Base-by-base conservation (phyloP, 768 basidiomycete genomes). In the Phaffia australis region DNA sequence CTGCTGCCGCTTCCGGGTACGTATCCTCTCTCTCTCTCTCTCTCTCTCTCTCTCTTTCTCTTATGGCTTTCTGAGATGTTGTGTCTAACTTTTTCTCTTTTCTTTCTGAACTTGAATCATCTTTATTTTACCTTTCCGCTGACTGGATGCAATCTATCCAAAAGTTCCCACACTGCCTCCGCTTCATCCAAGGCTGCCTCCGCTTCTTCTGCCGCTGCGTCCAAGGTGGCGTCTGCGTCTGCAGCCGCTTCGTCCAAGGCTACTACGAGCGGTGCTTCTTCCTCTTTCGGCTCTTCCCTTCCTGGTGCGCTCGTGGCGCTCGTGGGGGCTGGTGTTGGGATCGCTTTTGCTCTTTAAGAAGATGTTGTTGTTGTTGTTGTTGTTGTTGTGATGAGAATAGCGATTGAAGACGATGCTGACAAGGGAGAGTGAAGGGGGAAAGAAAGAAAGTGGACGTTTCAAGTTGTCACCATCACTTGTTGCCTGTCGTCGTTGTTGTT, bases 171-270 rank as follows among this genome's bases (percentile, higher is more conserved):
- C n/a, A 42, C 6, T 42, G 35, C 35, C 11, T 42, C 35, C 35
- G 50, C 23, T 51, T 54, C 52, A 9, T 18, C 32, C 30, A 48
- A n/a, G 18, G 25, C 54, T 21, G 46, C 59, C 18, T 60, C 59
- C 42, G 50, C 30, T 29, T n/a, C 51, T 47, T 56, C 63, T 23
- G 56, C 52, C 52, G 35, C 46, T 47, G n/a, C 19, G 23, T 54
- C 65, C 55, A 69, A 74, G 27, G 72, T 64, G 21, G 72, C 73
- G 30, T 48, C 54, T 25, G 59, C 67, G 59, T 68, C 57, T 19
- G 29, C 54, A 1, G 50, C 56, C 18, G 19, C 69, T 54, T 32
- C 60, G 30, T 72, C 77, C 55, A 56, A 58, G 15, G 64, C 71
- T 54, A 62, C 65, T 46, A 64, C 71, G 48, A 56, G 65, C 27